These are phyloP conservation scores for Lichtheimia ramosa DNA, from an alignment of 371 early-diverging fungal species.

Conservation along the genomic window DNA sequence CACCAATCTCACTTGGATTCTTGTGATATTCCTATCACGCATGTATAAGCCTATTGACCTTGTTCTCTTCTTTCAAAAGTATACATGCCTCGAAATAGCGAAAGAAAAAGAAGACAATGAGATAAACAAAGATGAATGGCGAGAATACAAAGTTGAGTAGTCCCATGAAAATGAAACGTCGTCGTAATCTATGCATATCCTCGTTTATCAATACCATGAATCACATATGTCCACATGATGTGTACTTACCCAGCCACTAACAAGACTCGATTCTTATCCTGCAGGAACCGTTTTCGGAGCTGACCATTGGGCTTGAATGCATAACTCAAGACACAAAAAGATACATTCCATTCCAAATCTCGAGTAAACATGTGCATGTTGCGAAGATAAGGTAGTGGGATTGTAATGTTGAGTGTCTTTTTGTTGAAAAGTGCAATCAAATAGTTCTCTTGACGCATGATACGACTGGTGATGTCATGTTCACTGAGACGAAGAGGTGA, in stretches of 20 bases:
- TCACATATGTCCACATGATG: neutral
- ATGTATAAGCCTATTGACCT: neutral
- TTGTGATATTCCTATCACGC: slow-evolving; percentile 77
- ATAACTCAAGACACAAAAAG: slow-evolving; percentile 79
- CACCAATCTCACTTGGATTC: slow-evolving; percentile 81
- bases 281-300: slow-evolving; percentile 78
- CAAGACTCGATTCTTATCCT: slow-evolving; percentile 58
- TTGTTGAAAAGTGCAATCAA: slow-evolving; percentile 94
- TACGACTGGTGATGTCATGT: slow-evolving; percentile 87
- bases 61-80: neutral
- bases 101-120: slow-evolving; percentile 87
- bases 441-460: slow-evolving; percentile 97
- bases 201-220: neutral
- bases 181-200: slow-evolving; percentile 56
- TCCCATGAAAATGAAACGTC: slow-evolving; percentile 88
- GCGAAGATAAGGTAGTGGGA: slow-evolving; percentile 59
- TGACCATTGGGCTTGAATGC: slow-evolving; percentile 87
- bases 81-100: slow-evolving; percentile 86
- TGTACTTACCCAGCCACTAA: slow-evolving; percentile 58
- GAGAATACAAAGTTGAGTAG: slow-evolving; percentile 79
- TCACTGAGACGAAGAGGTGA: slow-evolving; percentile 72
- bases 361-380: slow-evolving; percentile 70
- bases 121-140: slow-evolving; percentile 85
- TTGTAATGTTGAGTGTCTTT: slow-evolving; percentile 77
- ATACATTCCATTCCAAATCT: slow-evolving; percentile 91